Evolutionary conservation across 2,329 filamentous ascomycete species (phyloP).

Genomic region (Metarhizium album): DNA sequence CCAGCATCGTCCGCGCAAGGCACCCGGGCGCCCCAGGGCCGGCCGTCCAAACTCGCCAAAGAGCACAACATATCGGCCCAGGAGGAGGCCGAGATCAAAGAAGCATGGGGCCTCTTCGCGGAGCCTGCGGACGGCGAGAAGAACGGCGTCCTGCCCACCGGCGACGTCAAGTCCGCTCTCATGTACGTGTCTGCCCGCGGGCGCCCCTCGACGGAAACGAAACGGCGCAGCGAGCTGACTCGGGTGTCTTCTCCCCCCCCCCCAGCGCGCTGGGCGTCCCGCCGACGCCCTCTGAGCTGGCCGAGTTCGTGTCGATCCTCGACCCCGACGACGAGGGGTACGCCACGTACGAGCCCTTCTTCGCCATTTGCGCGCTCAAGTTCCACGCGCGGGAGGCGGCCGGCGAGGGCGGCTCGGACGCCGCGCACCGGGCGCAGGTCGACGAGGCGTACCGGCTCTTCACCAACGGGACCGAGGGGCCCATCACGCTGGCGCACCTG

Average conservation of each 20-base stretch:
- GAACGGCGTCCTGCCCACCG: conserved; percentile 55
- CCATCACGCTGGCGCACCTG: conserved; percentile 74
- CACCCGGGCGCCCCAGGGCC: too few species aligned
- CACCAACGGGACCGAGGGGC: conserved; percentile 40
- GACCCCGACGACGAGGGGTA: conserved; percentile 75
- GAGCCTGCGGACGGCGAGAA: conserved; percentile 62
- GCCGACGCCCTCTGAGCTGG: conserved; percentile 55
- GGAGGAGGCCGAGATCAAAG: conserved; percentile 82
- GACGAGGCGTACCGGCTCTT: conserved; percentile 78
- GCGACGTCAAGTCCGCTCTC: conserved; percentile 60
- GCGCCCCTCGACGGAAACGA: too few species aligned
- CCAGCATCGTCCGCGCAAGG: conserved; percentile 20
- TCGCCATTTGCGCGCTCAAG: conserved; percentile 82
- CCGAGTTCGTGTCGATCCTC: conserved; percentile 66
- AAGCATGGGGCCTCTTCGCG: conserved; percentile 78
- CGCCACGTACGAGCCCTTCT: conserved; percentile 69
- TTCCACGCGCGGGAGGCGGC: conserved; percentile 59
- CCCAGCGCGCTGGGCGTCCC: conserved; percentile 70
- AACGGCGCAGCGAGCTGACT: too few species aligned
- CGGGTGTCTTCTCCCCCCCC: too few species aligned
- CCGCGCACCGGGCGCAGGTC: conserved; percentile 54
- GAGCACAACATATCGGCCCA: conserved; percentile 76
- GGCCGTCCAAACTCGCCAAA: conserved; percentile 81
- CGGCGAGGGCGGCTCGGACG: conserved; percentile 38
- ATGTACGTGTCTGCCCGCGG: conserved; percentile 42